Base-by-base conservation (phyloP, 139 green algal genomes). In the Bryopsis sp. region DNA sequence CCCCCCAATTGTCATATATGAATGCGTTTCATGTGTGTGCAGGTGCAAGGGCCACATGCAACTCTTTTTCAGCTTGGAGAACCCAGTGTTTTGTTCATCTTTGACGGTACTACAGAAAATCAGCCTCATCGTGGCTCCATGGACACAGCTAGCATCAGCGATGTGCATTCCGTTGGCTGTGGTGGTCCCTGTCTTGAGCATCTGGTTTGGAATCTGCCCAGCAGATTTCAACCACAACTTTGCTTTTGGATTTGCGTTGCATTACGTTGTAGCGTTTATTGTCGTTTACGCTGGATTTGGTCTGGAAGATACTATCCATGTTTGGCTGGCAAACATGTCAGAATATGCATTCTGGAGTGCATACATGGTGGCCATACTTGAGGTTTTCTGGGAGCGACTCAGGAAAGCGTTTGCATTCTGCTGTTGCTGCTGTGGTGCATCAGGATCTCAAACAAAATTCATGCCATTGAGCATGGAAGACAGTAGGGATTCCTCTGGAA, bases 291-390 rank as follows among this genome's bases (percentile, higher is more conserved):
- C 71, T 60, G 50, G 11, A 26, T 58, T 48, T 32, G 71, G 60
- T 47, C 38, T 74, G 43, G 58, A 69, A 58, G 43, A 70, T 46
- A 22, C 72, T 0, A 65, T 76, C 54, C 32, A 57, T 1, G 47
- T 79, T 28, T 79, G 69, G 69, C 76, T 79, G 31, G 74, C 74
- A 43, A 72, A 50, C 48, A 68, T n/a, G n/a, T n/a, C n/a, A n/a
- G n/a, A n/a, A n/a, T n/a, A n/a, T n/a, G n/a, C n/a, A n/a, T n/a
- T n/a, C n/a, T n/a, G n/a, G n/a, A n/a, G n/a, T n/a, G n/a, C n/a
- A n/a, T n/a, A n/a, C n/a, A n/a, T n/a, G n/a, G n/a, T n/a, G n/a
- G n/a, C n/a, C n/a, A n/a, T n/a, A n/a, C n/a, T n/a, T n/a, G n/a
- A n/a, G n/a, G n/a, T n/a, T n/a, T n/a, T n/a, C n/a, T n/a, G n/a